These are phyloP conservation scores for Cyclotella cryptica DNA, from an alignment of 108 stramenopile genomes.

Conservation along the genomic window DNA sequence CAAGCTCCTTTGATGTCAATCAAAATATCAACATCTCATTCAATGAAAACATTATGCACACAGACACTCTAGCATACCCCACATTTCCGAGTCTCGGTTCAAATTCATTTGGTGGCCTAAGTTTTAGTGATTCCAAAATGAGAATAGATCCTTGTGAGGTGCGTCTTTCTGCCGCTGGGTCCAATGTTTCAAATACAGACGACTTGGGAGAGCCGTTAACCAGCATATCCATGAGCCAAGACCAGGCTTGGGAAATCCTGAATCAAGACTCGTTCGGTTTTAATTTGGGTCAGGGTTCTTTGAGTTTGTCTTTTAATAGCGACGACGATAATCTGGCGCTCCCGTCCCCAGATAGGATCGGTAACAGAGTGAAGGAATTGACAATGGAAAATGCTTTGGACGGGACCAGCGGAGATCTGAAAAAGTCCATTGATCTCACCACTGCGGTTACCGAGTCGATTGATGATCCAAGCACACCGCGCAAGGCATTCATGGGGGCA, in stretches of 20 bases:
- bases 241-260: constrained; percentile 28
- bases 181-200: not conserved
- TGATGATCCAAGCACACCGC: constrained; percentile 9
- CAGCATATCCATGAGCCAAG: constrained; percentile 18
- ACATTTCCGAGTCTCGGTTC: constrained; percentile 6
- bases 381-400: constrained; percentile 15
- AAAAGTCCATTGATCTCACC: constrained; percentile 17
- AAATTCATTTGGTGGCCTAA: constrained; percentile 1
- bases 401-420: not conserved
- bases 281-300: constrained; percentile 28
- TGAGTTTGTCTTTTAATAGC: constrained; percentile 24
- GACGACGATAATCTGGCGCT: constrained; percentile 12
- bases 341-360: not conserved
- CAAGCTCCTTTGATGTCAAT: not conserved
- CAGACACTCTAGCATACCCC: not conserved
- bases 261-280: constrained; percentile 36
- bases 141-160: not conserved
- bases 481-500: not conserved
- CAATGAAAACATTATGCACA: not conserved
- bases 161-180: not conserved
- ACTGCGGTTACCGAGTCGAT: constrained; percentile 16
- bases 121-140: constrained; percentile 3
- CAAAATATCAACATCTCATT: not conserved
- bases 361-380: constrained; percentile 1
- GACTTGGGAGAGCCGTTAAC: constrained; percentile 11